phyloP scores from a whole-genome alignment of 805 yeast genomes.

The Hanseniaspora clermontiae region DNA sequence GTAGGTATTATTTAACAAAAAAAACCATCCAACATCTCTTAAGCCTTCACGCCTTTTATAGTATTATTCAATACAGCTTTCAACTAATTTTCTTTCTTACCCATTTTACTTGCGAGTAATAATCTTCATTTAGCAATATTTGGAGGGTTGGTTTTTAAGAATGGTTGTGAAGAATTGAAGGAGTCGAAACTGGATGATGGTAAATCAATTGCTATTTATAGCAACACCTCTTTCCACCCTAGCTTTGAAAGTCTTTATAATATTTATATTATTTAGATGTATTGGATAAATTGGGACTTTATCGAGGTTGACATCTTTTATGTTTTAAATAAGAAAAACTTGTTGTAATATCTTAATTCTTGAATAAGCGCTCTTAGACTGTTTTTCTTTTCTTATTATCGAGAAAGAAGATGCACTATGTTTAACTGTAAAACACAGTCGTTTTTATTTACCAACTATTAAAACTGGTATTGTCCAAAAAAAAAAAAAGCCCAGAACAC shows the following conservation, averaged over 20 bases:
- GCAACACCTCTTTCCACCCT: slow-evolving; percentile 29
- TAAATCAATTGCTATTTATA: slow-evolving; percentile 17
- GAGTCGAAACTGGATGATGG: slow-evolving; percentile 29
- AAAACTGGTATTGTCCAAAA: too few relatives aligned
- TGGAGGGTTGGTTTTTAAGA: slow-evolving; percentile 11
- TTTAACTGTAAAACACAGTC: not conserved
- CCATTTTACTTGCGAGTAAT: slow-evolving; percentile 14
- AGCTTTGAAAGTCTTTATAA: slow-evolving; percentile 18
- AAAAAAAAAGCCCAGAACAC: too few relatives aligned
- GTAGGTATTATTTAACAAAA: too few relatives aligned
- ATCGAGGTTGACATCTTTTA: slow-evolving; percentile 12
- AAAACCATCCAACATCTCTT: slow-evolving; percentile 13
- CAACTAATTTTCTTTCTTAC: not conserved
- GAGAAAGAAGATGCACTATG: not conserved
- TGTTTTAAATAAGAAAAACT: not conserved
- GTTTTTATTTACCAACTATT: too few relatives aligned
- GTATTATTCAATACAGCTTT: slow-evolving; percentile 6
- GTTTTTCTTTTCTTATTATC: not conserved
- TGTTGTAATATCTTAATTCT: too few relatives aligned
- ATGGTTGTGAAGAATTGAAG: slow-evolving; percentile 11
- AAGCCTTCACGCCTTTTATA: slow-evolving; percentile 14
- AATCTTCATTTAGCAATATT: slow-evolving; percentile 1
- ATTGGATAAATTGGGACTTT: slow-evolving; percentile 11
- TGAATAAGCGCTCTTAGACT: not conserved
- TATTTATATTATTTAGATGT: slow-evolving; percentile 21